These are phyloP conservation scores for Mycena alexandri DNA, from an alignment of 768 basidiomycete genomes.

Conservation along the genomic window DNA sequence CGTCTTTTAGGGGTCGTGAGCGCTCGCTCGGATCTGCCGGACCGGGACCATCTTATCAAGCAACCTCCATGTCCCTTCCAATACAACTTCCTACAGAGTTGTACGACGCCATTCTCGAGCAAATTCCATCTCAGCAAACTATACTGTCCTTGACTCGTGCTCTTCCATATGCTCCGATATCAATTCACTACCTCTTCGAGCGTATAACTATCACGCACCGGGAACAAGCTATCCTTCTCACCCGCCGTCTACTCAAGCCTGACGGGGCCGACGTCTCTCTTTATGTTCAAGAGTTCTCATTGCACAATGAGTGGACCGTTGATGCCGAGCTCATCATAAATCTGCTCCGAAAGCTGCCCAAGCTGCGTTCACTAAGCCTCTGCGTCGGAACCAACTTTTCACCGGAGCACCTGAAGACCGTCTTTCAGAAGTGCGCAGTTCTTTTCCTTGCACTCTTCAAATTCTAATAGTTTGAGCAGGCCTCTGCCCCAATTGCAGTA, in stretches of 20 bases:
- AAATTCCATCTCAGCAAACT: slow-evolving; percentile 66
- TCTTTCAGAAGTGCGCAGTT: slow-evolving; percentile 51
- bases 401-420: slow-evolving; percentile 85
- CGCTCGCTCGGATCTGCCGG: no score
- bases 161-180: slow-evolving; percentile 71
- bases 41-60: no score
- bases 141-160: slow-evolving; percentile 72
- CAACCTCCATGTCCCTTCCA: slow-evolving; percentile 11
- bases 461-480: slow-evolving; percentile 22
- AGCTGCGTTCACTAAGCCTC: slow-evolving; percentile 64
- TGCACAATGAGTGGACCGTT: slow-evolving; percentile 72
- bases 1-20: no score
- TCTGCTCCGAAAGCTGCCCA: slow-evolving; percentile 69
- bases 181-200: slow-evolving; percentile 69
- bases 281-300: slow-evolving; percentile 63
- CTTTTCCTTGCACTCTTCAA: not conserved
- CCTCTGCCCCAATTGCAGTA: slow-evolving; percentile 61
- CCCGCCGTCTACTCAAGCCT: slow-evolving; percentile 63
- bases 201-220: slow-evolving; percentile 63
- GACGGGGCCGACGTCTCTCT: slow-evolving; percentile 41
- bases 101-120: slow-evolving; percentile 68
- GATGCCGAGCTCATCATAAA: slow-evolving; percentile 84
- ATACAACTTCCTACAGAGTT: slow-evolving; percentile 72
- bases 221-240: slow-evolving; percentile 68
- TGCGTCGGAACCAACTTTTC: slow-evolving; percentile 82